Evolutionary conservation across 2,329 filamentous ascomycete species (phyloP).

Genomic region (Sclerotinia borealis): DNA sequence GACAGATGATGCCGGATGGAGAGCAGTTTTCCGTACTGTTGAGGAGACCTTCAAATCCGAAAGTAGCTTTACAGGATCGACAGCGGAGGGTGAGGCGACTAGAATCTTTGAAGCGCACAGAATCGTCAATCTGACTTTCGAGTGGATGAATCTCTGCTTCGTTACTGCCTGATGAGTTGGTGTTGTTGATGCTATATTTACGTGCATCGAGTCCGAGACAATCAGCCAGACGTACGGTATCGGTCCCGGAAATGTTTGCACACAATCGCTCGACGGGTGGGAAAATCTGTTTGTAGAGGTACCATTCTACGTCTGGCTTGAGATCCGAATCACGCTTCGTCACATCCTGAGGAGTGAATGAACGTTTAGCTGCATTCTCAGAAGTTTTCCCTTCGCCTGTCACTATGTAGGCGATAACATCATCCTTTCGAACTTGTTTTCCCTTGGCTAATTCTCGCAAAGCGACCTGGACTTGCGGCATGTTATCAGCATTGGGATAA

Average conservation of each 20-base stretch:
- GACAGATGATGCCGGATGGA: constrained; percentile 69
- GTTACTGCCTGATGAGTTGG: constrained; percentile 43
- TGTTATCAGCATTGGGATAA: constrained; percentile 88
- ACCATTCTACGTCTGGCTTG: constrained; percentile 91
- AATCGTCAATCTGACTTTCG: constrained; percentile 90
- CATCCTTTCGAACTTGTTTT: constrained; percentile 83
- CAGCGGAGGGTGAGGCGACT: constrained; percentile 72
- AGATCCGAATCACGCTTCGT: constrained; percentile 69
- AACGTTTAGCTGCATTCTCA: constrained; percentile 77
- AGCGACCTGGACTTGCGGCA: constrained; percentile 96
- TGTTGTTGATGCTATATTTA: constrained; percentile 71
- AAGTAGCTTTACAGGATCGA: constrained; percentile 67
- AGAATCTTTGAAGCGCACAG: constrained; percentile 80
- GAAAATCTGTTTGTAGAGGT: constrained; percentile 96
- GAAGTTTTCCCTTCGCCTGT: constrained; percentile 62
- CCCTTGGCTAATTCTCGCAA: constrained; percentile 81
- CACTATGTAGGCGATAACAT: constrained; percentile 94
- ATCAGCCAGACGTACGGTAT: constrained; percentile 82
- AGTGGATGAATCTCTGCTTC: constrained; percentile 79
- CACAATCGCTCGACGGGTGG: constrained; percentile 96
- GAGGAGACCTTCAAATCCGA: constrained; percentile 71
- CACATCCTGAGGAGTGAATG: constrained; percentile 80
- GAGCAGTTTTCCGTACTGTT: constrained; percentile 54
- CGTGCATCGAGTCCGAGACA: constrained; percentile 86
- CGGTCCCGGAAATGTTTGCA: constrained; percentile 89